These are phyloP conservation scores for Lactarius pseudohatsudake DNA, from an alignment of 768 basidiomycete genomes.

Conservation along the genomic window DNA sequence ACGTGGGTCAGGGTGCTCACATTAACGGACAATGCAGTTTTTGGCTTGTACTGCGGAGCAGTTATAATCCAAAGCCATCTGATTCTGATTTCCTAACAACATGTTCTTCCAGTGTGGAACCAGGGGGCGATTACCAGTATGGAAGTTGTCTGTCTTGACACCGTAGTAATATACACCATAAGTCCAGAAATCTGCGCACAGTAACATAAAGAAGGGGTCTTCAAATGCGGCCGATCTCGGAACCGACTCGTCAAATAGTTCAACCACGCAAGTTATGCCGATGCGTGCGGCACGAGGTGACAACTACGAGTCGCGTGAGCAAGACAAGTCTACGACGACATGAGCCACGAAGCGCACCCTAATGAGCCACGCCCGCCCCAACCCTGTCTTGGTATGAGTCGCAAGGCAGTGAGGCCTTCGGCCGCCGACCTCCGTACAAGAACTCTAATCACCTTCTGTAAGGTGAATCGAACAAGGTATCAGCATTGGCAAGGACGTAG, in stretches of 20 bases:
- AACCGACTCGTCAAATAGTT: not conserved
- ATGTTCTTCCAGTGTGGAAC: not conserved
- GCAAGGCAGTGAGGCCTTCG: slow-evolving; percentile 46
- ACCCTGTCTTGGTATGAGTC: slow-evolving; percentile 65
- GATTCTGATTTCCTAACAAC: not conserved
- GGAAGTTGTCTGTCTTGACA: not conserved
- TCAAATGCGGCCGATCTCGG: not conserved
- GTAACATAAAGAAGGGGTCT: not conserved
- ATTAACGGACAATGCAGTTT: not conserved
- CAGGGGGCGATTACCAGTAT: not conserved
- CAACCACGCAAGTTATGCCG: not conserved
- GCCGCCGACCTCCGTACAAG: slow-evolving; percentile 50
- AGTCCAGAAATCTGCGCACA: not conserved
- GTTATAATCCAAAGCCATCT: not conserved
- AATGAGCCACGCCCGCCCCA: slow-evolving; percentile 90
- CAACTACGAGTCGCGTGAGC: slow-evolving; percentile 14
- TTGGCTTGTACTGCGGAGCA: not conserved
- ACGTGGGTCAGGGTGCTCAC: not conserved
- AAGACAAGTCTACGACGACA: not conserved
- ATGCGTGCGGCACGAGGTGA: slow-evolving; percentile 22
- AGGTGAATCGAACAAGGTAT: slow-evolving; percentile 18
- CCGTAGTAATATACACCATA: slow-evolving; percentile 8
- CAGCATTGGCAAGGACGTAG: not conserved
- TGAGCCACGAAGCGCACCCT: slow-evolving; percentile 48
- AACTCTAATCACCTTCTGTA: slow-evolving; percentile 58